Conservation (phyloP, 345 rosid genomes). For the Erucastrum elatum region DNA sequence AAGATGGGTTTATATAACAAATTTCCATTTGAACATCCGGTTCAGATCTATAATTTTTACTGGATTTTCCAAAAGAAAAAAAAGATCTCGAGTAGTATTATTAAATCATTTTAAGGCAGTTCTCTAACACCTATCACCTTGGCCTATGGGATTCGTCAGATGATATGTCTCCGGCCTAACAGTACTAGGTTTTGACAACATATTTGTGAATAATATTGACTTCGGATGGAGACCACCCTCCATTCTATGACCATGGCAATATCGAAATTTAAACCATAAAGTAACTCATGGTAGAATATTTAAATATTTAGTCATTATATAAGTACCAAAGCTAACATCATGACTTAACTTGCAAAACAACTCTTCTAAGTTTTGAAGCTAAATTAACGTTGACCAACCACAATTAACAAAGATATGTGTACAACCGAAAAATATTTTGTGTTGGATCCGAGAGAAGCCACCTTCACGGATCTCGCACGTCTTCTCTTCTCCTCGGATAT, state of each 20-base stretch:
- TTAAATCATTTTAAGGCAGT: neutral
- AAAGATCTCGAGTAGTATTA: neutral
- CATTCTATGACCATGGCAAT: neutral
- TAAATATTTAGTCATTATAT: conserved; percentile 17
- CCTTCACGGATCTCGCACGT: conserved; percentile 36
- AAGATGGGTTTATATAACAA: neutral
- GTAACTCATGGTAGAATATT: conserved; percentile 3
- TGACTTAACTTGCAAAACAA: conserved; percentile 30
- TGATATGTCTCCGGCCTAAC: neutral
- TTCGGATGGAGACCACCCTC: conserved; percentile 7
- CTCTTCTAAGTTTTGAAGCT: conserved; percentile 25
- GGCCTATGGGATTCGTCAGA: neutral
- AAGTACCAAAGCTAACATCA: conserved; percentile 26
- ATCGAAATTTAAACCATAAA: neutral
- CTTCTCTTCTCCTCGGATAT: conserved; percentile 44
- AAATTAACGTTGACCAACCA: neutral
- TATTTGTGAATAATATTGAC: conserved; percentile 8
- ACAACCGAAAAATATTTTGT: conserved; percentile 23
- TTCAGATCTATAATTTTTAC: neutral
- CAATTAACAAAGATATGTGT: conserved; percentile 15
- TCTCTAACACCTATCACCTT: neutral
- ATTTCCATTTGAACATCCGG: neutral
- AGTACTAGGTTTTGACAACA: neutral
- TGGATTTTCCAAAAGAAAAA: neutral
- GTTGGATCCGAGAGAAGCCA: conserved; percentile 44